Evolutionary conservation across 495 filamentous ascomycete genomes (phyloP).

Genomic region (Hypoxylon intermedium): DNA sequence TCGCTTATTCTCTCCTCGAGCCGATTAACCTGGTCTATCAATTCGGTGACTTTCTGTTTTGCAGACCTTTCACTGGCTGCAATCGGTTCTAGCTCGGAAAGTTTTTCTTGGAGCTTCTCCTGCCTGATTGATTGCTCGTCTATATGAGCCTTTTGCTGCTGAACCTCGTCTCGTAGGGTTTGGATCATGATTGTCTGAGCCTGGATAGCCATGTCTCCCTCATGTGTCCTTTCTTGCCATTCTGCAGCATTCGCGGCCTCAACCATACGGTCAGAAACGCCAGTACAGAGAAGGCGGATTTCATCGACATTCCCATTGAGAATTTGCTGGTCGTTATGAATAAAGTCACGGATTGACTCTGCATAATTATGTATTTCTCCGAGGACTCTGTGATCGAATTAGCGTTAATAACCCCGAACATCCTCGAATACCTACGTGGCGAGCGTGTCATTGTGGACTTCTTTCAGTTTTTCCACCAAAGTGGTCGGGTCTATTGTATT

Average conservation of each 20-base stretch:
- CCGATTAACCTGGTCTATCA: slow-evolving; percentile 15
- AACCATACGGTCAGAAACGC: slow-evolving; percentile 1
- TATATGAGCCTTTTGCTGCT: slow-evolving; percentile 19
- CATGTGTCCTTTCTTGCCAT: slow-evolving; percentile 29
- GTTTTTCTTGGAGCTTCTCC: slow-evolving; percentile 1
- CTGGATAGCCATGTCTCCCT: slow-evolving; percentile 22
- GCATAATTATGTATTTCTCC: slow-evolving; percentile 9
- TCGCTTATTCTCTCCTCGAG: slow-evolving; percentile 18
- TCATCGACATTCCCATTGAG: slow-evolving; percentile 12
- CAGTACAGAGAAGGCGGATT: slow-evolving; percentile 21
- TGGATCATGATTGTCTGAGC: slow-evolving; percentile 25
- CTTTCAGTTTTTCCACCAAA: slow-evolving; percentile 23
- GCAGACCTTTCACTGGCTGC: slow-evolving; percentile 9
- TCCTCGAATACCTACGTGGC: slow-evolving; percentile 19
- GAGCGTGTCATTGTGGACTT: slow-evolving; percentile 17
- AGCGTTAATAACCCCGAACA: neutral
- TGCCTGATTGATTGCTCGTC: slow-evolving; percentile 25
- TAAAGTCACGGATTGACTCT: neutral
- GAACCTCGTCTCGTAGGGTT: slow-evolving; percentile 34
- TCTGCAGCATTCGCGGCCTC: slow-evolving; percentile 3
- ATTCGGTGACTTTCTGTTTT: slow-evolving; percentile 1
- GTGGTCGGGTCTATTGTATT: slow-evolving; percentile 6
- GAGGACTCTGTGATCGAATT: slow-evolving; percentile 10
- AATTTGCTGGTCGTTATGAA: neutral
- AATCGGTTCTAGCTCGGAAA: neutral